Evolutionary conservation across 352 stramenopile species (phyloP).

Genomic region (Phytopythium cucurbitacearum): DNA sequence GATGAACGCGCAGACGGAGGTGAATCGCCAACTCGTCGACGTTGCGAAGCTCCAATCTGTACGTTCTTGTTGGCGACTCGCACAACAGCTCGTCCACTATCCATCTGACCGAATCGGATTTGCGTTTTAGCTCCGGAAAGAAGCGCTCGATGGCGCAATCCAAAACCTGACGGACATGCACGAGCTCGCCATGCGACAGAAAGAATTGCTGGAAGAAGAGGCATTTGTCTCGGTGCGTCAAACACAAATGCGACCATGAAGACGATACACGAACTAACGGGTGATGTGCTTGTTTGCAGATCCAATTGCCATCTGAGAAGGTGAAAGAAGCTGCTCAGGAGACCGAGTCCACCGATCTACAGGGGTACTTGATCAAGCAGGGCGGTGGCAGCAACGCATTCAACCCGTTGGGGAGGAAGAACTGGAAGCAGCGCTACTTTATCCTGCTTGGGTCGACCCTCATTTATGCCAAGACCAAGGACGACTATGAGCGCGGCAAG

Average conservation of each 20-base stretch:
- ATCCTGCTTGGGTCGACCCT: constrained; percentile 66
- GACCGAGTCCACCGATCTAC: constrained; percentile 49
- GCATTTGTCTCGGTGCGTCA: constrained; percentile 67
- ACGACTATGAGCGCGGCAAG: constrained; percentile 82
- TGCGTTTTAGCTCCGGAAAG: constrained; percentile 50
- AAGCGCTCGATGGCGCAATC: constrained; percentile 61
- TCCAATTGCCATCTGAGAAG: constrained; percentile 74
- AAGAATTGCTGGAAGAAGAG: constrained; percentile 67
- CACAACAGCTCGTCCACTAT: background rate
- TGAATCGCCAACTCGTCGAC: constrained; percentile 65
- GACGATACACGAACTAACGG: background rate
- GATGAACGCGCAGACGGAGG: constrained; percentile 47
- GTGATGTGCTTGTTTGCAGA: constrained; percentile 12
- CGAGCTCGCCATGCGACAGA: constrained; percentile 57
- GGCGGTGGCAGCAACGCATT: constrained; percentile 71
- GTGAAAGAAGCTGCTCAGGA: constrained; percentile 77
- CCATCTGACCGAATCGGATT: background rate
- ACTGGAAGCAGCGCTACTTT: constrained; percentile 89
- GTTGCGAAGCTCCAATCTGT: constrained; percentile 62
- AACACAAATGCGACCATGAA: too few species aligned
- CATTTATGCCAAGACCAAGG: constrained; percentile 82
- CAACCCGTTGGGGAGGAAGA: constrained; percentile 74
- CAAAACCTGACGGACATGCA: constrained; percentile 66
- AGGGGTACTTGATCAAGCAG: constrained; percentile 88
- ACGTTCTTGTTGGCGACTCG: constrained; percentile 7